A percentile compares a stretch with the other conserved stretches of the same genome.
These are phyloP conservation scores for Annulohypoxylon bovei DNA, from an alignment of 495 filamentous ascomycete genomes.

Conservation along the genomic window DNA sequence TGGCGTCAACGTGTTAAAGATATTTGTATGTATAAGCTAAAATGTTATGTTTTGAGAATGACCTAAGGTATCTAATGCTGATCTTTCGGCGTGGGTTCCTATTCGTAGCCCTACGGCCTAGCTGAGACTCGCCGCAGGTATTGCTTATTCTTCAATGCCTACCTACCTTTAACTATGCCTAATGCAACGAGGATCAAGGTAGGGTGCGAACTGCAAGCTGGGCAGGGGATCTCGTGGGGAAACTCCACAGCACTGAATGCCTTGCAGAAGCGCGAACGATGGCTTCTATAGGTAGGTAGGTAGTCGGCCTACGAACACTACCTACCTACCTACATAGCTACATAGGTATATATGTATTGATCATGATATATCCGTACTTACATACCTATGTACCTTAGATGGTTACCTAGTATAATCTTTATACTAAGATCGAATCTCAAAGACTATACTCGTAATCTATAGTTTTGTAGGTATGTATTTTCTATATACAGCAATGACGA, in stretches of 20 bases:
- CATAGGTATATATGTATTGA: too few relatives aligned
- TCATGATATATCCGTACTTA: too few relatives aligned
- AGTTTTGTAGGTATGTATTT: not conserved
- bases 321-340: too few relatives aligned
- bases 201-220: not conserved
- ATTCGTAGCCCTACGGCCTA: slow-evolving; percentile 34
- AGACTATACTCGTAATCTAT: not conserved
- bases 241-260: slow-evolving; percentile 22
- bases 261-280: slow-evolving; percentile 18
- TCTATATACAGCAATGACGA: not conserved
- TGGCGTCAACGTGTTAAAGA: too few relatives aligned
- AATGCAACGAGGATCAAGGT: slow-evolving; percentile 2
- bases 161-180: too few relatives aligned
- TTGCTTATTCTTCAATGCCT: slow-evolving; percentile 1
- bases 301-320: too few relatives aligned
- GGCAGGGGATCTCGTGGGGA: slow-evolving; percentile 24
- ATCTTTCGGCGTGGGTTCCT: slow-evolving; percentile 26
- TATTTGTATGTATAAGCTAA: too few relatives aligned
- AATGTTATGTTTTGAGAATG: too few relatives aligned
- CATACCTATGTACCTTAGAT: too few relatives aligned
- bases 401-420: not conserved
- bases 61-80: not conserved
- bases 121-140: slow-evolving; percentile 20
- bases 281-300: not conserved
- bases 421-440: not conserved